Conservation (phyloP, 176 grass and related monocot genomes). For the Phyllostachys edulis region DNA sequence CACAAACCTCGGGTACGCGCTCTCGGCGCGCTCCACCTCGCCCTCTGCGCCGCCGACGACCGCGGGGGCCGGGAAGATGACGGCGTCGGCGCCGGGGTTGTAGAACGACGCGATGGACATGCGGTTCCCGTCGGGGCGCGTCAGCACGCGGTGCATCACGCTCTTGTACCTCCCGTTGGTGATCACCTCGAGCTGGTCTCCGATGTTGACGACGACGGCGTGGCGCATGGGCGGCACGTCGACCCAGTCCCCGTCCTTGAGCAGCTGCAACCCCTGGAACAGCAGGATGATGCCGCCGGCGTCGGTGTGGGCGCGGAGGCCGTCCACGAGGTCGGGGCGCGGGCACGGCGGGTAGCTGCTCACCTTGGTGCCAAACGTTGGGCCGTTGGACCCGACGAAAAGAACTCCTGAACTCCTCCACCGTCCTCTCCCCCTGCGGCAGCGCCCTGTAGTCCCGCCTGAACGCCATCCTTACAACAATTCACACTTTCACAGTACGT, state of each 20-base stretch:
- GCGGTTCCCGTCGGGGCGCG: constrained; percentile 76
- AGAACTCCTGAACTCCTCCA: constrained; percentile 72
- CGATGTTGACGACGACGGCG: constrained; percentile 85
- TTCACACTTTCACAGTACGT: neutral
- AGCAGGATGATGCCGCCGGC: constrained; percentile 91
- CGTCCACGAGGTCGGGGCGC: constrained; percentile 59
- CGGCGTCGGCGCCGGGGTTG: constrained; percentile 82
- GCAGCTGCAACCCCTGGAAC: constrained; percentile 91
- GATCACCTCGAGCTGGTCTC: constrained; percentile 99
- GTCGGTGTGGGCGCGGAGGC: constrained; percentile 92
- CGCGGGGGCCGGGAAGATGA: constrained; percentile 74
- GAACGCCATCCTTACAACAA: constrained; percentile 44
- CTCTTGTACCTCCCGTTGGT: constrained; percentile 98
- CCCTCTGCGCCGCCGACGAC: constrained; percentile 25
- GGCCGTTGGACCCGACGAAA: constrained; percentile 66
- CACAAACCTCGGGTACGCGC: constrained; percentile 72
- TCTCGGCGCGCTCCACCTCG: neutral
- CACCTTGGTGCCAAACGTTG: constrained; percentile 88
- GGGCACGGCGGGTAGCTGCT: constrained; percentile 93
- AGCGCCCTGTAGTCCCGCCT: constrained; percentile 42
- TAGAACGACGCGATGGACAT: constrained; percentile 99
- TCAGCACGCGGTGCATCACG: constrained; percentile 76
- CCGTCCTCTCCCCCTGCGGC: constrained; percentile 52
- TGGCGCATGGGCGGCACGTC: constrained; percentile 76
- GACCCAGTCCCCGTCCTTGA: constrained; percentile 66